phyloP scores from a whole-genome alignment of 208 protist genomes.

The Crithidia fasciculata region DNA sequence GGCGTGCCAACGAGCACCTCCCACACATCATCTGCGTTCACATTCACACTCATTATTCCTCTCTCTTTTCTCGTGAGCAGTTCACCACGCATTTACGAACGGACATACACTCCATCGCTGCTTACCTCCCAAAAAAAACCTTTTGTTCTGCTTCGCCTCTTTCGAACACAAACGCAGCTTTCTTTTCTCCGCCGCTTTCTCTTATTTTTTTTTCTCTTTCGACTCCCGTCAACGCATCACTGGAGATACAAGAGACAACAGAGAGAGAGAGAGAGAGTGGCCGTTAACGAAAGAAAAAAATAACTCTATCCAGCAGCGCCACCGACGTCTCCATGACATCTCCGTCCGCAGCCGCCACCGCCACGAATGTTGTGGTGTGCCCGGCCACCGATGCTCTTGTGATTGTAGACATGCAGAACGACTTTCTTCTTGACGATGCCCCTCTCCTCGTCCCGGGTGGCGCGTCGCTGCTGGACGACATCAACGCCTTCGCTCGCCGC shows the following conservation, averaged over 20 bases:
- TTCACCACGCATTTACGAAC: no score
- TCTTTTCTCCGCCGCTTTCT: no score
- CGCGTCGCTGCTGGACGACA: slow-evolving; percentile 34
- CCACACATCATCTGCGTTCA: no score
- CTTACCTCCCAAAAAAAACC: no score
- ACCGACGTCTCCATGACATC: background rate
- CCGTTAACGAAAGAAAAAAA: no score
- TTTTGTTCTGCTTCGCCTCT: no score
- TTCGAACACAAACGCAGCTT: no score
- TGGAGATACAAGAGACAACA: background rate
- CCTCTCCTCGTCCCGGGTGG: slow-evolving; percentile 51
- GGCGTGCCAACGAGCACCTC: no score
- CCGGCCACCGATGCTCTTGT: slow-evolving; percentile 50
- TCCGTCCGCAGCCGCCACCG: background rate
- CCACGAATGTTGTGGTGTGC: slow-evolving; percentile 2
- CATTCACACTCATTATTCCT: background rate
- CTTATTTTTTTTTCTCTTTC: no score
- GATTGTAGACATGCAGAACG: slow-evolving; percentile 76
- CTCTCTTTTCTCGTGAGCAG: background rate
- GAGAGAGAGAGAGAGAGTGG: background rate
- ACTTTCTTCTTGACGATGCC: slow-evolving; percentile 58
- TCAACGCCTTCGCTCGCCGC: slow-evolving; percentile 42
- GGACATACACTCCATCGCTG: no score
- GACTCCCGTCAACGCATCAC: no score
- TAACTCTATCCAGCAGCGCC: no score